A percentile compares a stretch with the other conserved stretches of the same genome.
Conservation (phyloP, 2,329 filamentous ascomycete genomes). For the Fusarium pininemorale region DNA sequence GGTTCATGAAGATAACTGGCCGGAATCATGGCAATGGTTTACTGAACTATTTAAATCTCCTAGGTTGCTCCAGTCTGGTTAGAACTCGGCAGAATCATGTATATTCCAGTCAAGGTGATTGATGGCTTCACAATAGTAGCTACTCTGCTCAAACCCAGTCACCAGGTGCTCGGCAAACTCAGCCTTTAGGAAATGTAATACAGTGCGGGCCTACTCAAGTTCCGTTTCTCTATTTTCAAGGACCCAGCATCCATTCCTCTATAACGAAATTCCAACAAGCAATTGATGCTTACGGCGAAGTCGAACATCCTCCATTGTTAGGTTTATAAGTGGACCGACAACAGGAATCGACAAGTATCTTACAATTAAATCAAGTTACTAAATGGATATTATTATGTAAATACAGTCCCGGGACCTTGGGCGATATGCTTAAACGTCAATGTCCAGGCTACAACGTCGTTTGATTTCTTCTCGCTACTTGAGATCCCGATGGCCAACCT, state of each 20-base stretch:
- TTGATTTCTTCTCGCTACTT: not conserved
- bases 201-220: too few species aligned
- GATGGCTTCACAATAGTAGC: not conserved
- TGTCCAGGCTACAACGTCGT: not conserved
- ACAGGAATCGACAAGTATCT: too few species aligned
- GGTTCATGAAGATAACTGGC: not conserved
- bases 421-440: conserved; percentile 13
- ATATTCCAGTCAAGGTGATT: not conserved
- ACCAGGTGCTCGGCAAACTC: not conserved
- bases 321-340: not conserved
- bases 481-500: not conserved
- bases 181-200: not conserved
- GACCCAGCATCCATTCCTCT: not conserved
- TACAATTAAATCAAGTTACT: not conserved
- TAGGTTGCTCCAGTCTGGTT: too few species aligned
- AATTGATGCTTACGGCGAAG: not conserved
- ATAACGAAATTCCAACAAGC: too few species aligned
- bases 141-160: not conserved
- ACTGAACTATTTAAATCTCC: not conserved
- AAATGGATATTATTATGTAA: too few species aligned
- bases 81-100: not conserved
- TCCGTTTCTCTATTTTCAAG: not conserved
- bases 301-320: not conserved
- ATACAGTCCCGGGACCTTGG: not conserved
- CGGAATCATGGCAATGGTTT: not conserved